A percentile compares a stretch with the other conserved stretches of the same genome.
These are phyloP conservation scores for Tinospora cordifolia DNA, from an alignment of 164 flowering plant species.

Conservation along the genomic window DNA sequence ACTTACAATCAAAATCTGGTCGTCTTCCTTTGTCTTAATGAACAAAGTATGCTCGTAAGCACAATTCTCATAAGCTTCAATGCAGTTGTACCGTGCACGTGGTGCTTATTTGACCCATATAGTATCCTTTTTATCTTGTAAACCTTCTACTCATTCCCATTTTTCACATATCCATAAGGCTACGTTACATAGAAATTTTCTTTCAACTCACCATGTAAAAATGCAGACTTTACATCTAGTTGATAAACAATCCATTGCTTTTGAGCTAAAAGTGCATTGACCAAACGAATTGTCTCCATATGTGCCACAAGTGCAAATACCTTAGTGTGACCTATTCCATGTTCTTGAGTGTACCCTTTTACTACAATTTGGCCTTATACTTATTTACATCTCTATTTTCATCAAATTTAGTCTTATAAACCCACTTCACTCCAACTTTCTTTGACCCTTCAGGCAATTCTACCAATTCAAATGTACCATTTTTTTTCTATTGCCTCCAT, in stretches of 20 bases:
- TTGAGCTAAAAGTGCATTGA: not conserved
- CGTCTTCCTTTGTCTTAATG: not conserved
- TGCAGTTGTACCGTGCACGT: not conserved
- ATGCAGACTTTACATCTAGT: slow-evolving; percentile 2
- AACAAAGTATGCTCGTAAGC: not conserved
- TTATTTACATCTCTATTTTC: no score
- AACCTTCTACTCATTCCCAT: no score
- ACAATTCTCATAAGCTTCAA: not conserved
- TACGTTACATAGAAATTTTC: not conserved
- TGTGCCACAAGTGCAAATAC: slow-evolving; percentile 4
- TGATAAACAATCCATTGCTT: not conserved
- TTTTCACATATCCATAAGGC: not conserved
- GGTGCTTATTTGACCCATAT: slow-evolving; percentile 1
- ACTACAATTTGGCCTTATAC: not conserved
- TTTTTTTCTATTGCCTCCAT: no score
- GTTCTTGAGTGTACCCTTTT: not conserved
- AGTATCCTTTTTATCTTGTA: not conserved
- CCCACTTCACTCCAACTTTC: no score
- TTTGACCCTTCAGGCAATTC: no score
- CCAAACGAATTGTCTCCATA: not conserved
- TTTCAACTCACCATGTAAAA: not conserved
- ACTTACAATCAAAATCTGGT: not conserved
- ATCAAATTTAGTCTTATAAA: no score
- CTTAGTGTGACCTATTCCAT: not conserved
- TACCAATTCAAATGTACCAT: no score